Percentiles rank a stretch among this genome's conserved stretches.
These are phyloP conservation scores for Nicotiana attenuata DNA, from an alignment of 257 asterid genomes.

Conservation along the genomic window DNA sequence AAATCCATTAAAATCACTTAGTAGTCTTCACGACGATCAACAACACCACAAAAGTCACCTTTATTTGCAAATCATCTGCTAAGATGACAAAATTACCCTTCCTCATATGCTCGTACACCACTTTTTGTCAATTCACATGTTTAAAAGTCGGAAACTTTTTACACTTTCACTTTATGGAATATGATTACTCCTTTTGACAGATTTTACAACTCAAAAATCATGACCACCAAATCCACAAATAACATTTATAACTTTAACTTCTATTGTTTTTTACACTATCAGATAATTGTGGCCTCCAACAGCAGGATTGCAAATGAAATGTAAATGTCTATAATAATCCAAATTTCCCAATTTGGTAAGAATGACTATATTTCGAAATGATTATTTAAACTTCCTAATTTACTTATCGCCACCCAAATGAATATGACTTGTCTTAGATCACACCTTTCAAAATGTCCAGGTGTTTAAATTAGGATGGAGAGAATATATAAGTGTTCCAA, in stretches of 20 bases:
- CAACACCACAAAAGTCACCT: background rate
- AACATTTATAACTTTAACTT: background rate
- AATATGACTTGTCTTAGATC: no score
- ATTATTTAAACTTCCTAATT: no score
- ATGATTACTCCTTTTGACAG: background rate
- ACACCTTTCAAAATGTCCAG: no score
- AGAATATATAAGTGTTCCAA: background rate
- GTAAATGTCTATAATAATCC: background rate
- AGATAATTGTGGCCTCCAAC: background rate
- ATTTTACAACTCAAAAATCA: background rate
- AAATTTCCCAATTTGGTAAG: background rate
- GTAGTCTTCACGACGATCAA: background rate
- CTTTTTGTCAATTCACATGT: background rate
- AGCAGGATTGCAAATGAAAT: background rate
- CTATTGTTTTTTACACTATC: background rate
- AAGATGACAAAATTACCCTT: conserved; percentile 16
- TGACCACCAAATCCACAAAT: background rate
- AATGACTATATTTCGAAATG: no score
- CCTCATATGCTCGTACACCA: background rate
- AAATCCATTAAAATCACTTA: conserved; percentile 16
- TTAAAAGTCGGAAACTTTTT: background rate
- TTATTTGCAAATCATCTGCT: background rate
- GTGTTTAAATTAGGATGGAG: no score
- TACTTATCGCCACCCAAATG: no score
- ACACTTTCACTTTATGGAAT: background rate